A percentile compares a stretch with the other conserved stretches of the same genome.
phyloP scores from a whole-genome alignment of 768 basidiomycete species.

The Boletus pseudo-olivaceus region DNA sequence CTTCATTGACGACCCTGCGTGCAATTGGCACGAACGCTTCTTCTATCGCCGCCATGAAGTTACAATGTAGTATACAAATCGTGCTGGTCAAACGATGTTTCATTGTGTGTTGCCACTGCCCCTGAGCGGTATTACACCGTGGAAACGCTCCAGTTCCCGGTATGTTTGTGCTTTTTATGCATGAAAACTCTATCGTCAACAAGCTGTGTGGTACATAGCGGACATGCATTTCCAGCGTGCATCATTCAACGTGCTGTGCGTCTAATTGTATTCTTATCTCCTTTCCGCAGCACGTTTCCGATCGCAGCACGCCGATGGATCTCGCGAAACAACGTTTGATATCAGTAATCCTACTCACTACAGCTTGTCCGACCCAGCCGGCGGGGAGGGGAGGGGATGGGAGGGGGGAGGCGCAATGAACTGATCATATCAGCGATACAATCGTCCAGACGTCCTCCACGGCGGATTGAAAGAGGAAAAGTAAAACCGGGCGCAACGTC shows the following conservation, averaged over 20 bases:
- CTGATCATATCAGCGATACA: conserved; percentile 16
- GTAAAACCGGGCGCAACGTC: conserved; percentile 12
- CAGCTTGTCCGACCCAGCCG: conserved; percentile 9
- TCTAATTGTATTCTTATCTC: conserved; percentile 25
- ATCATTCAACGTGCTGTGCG: conserved; percentile 23
- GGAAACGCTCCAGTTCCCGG: conserved; percentile 4
- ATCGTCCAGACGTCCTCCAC: conserved; percentile 2
- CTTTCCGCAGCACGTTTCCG: conserved; percentile 16
- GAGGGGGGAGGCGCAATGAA: conserved; percentile 4
- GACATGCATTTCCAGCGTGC: conserved; percentile 26
- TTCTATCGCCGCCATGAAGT: conserved; percentile 28
- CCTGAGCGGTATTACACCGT: conserved; percentile 28
- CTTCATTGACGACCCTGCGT: conserved; percentile 23
- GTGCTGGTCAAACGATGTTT: conserved; percentile 4
- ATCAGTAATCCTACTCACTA: conserved; percentile 1
- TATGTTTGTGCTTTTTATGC: conserved; percentile 8
- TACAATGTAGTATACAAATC: conserved; percentile 7
- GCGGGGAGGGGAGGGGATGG: conserved; percentile 9
- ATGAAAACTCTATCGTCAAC: conserved; percentile 20
- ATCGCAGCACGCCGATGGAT: conserved; percentile 8
- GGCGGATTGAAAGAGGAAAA: background rate
- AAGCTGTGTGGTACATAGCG: conserved; percentile 17
- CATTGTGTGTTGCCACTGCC: conserved; percentile 22
- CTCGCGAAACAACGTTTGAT: conserved; percentile 17
- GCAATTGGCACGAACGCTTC: conserved; percentile 9